These are phyloP conservation scores for Aureobasidium sp. DNA, from an alignment of 2,329 filamentous ascomycete species.

Conservation along the genomic window DNA sequence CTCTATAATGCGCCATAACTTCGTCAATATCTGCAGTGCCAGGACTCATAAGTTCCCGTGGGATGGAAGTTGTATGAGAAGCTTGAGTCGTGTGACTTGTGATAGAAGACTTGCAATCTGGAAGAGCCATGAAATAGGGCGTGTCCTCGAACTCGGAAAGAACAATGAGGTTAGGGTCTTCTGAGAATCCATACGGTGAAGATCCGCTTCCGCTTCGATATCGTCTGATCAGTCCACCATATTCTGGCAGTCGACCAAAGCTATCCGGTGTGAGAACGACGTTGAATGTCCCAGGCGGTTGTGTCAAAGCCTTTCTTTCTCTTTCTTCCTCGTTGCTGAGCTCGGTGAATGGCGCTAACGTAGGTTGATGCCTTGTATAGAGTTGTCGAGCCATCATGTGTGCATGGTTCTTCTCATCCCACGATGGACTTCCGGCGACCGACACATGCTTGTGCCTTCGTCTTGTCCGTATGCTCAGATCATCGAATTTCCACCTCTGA, in stretches of 20 bases:
- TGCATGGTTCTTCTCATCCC: conserved; percentile 49
- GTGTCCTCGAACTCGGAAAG: conserved; percentile 11
- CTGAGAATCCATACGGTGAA: not conserved
- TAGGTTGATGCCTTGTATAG: conserved; percentile 16
- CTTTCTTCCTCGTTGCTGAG: conserved; percentile 49
- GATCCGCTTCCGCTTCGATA: not conserved
- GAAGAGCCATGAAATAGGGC: conserved; percentile 7
- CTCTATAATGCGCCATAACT: conserved; percentile 12
- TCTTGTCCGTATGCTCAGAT: conserved; percentile 25
- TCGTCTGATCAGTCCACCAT: conserved; percentile 23
- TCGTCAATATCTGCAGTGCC: not conserved
- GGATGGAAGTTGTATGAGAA: not conserved
- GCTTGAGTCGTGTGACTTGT: not conserved
- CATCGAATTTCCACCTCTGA: conserved; percentile 37
- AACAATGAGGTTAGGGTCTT: conserved; percentile 3
- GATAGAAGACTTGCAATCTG: not conserved
- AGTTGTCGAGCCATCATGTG: not conserved
- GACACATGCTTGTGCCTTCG: conserved; percentile 34
- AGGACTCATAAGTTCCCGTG: not conserved
- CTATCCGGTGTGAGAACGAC: conserved; percentile 47
- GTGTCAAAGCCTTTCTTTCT: conserved; percentile 46
- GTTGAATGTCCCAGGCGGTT: conserved; percentile 45
- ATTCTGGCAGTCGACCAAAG: conserved; percentile 45
- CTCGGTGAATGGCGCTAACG: conserved; percentile 43
- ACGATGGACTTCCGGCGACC: conserved; percentile 42